Conservation (phyloP, 1,284 basidiomycete genomes). For the Cryptococcus sp. region DNA sequence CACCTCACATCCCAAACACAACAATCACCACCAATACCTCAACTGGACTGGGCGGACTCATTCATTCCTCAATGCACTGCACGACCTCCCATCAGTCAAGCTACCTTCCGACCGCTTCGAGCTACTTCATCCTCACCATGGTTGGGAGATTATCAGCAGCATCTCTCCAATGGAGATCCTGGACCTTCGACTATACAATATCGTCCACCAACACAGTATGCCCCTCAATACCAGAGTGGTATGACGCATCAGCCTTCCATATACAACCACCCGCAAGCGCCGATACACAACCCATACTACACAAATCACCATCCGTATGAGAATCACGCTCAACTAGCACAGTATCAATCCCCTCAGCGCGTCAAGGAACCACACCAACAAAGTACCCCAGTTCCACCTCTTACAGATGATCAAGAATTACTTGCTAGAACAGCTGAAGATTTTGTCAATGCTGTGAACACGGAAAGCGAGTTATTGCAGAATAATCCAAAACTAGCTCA, state of each 20-base stretch:
- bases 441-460: constrained; percentile 64
- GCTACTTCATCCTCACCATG: neutral
- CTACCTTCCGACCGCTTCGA: neutral
- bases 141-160: neutral
- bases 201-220: neutral
- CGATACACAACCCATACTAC: neutral
- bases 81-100: neutral
- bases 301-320: neutral
- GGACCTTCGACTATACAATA: neutral
- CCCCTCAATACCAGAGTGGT: too few relatives aligned
- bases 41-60: constrained; percentile 2
- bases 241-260: too few relatives aligned
- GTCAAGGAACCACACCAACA: too few relatives aligned
- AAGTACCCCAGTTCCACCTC: constrained; percentile 1
- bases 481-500: constrained; percentile 82
- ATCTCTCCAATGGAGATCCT: neutral
- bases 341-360: too few relatives aligned
- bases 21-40: neutral
- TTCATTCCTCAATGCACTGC: neutral
- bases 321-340: too few relatives aligned
- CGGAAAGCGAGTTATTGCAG: constrained; percentile 30
- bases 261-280: neutral
- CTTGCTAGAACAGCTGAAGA: constrained; percentile 69
- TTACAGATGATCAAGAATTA: constrained; percentile 55
- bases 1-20: constrained; percentile 22